phyloP scores from a whole-genome alignment of 768 basidiomycete species.

The Termitomyces bulborhizus region DNA sequence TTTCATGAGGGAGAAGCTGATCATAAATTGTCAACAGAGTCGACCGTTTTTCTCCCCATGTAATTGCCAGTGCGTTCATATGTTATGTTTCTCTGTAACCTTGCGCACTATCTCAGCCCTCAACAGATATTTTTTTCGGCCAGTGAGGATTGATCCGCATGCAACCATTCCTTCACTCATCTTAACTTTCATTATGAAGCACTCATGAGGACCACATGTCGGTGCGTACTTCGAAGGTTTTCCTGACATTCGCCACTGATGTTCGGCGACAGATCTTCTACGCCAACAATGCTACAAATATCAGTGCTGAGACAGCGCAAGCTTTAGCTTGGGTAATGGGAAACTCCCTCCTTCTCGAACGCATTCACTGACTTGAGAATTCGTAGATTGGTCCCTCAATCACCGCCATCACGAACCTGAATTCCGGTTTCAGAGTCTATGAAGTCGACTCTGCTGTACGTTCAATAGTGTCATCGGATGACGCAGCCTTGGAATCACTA shows the following conservation, averaged over 20 bases:
- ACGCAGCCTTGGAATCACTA: not conserved
- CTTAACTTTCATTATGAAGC: constrained; percentile 12
- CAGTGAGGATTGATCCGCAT: constrained; percentile 29
- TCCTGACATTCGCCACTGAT: not conserved
- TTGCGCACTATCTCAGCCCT: not conserved
- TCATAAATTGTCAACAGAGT: constrained; percentile 33
- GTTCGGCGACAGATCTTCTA: constrained; percentile 55
- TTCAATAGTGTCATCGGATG: not conserved
- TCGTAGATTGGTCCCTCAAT: constrained; percentile 63
- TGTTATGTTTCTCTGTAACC: not conserved
- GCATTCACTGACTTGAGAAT: constrained; percentile 1
- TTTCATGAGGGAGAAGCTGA: not conserved
- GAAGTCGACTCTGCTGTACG: constrained; percentile 65
- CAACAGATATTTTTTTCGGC: constrained; percentile 64
- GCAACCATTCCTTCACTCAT: not conserved
- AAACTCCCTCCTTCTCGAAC: not conserved
- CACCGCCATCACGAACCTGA: constrained; percentile 66
- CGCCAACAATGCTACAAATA: constrained; percentile 60
- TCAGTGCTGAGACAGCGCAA: constrained; percentile 50
- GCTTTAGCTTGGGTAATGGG: constrained; percentile 34
- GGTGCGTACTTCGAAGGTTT: constrained; percentile 26
- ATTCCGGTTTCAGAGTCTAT: constrained; percentile 73
- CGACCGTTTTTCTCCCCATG: constrained; percentile 74
- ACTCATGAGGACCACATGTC: constrained; percentile 70
- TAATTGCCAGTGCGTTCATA: constrained; percentile 56